Percentiles rank a stretch among this genome's conserved stretches.
Evolutionary conservation across 768 basidiomycete genomes (phyloP).

Genomic region (Leucocoprinus sp.): DNA sequence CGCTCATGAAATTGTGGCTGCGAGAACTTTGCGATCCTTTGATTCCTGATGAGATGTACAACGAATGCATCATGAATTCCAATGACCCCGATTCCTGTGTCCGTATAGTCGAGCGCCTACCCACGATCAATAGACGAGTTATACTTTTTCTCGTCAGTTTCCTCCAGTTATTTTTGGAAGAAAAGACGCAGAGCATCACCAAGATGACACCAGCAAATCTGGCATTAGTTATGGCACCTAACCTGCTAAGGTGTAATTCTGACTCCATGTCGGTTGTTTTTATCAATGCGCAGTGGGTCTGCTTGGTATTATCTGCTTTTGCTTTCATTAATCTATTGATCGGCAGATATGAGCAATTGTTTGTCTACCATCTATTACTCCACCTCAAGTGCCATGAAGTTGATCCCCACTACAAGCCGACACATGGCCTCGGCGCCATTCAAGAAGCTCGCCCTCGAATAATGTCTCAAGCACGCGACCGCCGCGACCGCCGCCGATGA

Average conservation of each 20-base stretch:
- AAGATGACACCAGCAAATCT: constrained; percentile 90
- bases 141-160: constrained; percentile 87
- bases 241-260: constrained; percentile 77
- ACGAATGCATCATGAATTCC: constrained; percentile 72
- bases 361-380: constrained; percentile 77
- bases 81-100: constrained; percentile 64
- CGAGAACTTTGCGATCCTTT: constrained; percentile 90
- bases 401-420: constrained; percentile 72
- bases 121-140: constrained; percentile 80
- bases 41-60: constrained; percentile 85
- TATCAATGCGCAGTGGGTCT: constrained; percentile 80
- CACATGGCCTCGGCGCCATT: constrained; percentile 73
- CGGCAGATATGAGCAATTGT: constrained; percentile 75
- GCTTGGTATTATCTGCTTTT: neutral
- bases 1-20: constrained; percentile 88
- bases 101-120: constrained; percentile 66
- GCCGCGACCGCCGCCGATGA: constrained; percentile 10
- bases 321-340: constrained; percentile 4
- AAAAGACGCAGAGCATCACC: constrained; percentile 59
- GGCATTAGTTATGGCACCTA: constrained; percentile 89
- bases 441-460: constrained; percentile 21
- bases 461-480: constrained; percentile 4
- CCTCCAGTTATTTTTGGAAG: constrained; percentile 80
- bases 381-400: constrained; percentile 69
- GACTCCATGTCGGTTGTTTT: constrained; percentile 86